Percentiles rank a stretch among this genome's conserved stretches.
Evolutionary conservation across 1,139 yeast genomes (phyloP).

Genomic region (Lodderomyces pseudojiufengensis): DNA sequence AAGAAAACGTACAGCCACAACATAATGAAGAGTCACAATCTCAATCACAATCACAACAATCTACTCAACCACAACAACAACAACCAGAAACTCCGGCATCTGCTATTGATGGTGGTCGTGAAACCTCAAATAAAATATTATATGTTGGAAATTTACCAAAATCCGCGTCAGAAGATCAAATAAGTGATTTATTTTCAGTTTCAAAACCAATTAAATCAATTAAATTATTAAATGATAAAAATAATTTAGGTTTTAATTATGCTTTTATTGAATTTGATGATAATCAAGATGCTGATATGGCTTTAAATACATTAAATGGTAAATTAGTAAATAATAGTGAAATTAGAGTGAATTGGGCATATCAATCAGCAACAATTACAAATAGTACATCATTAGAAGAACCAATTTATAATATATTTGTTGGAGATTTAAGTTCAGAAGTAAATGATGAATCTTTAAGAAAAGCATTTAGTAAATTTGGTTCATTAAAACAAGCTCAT

Average conservation of each 20-base stretch:
- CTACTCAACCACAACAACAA: conserved; percentile 4
- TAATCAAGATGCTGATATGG: conserved; percentile 57
- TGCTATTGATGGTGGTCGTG: conserved; percentile 80
- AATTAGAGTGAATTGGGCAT: conserved; percentile 78
- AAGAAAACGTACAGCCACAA: conserved; percentile 1
- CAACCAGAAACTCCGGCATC: conserved; percentile 46
- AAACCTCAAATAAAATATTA: conserved; percentile 64
- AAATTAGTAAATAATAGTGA: conserved; percentile 47
- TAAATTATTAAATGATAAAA: conserved; percentile 73
- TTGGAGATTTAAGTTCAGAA: conserved; percentile 83
- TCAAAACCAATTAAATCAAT: conserved; percentile 55
- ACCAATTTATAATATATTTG: conserved; percentile 66
- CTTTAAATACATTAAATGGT: conserved; percentile 61
- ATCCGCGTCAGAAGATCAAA: conserved; percentile 57
- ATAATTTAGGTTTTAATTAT: conserved; percentile 69
- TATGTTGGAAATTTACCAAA: conserved; percentile 76
- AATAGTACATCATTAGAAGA: conserved; percentile 41
- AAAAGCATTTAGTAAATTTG: conserved; percentile 56
- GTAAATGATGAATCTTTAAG: conserved; percentile 73
- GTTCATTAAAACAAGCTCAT: conserved; percentile 74
- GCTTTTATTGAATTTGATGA: conserved; percentile 77
- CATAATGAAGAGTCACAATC: conserved; percentile 7
- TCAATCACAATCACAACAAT: conserved; percentile 15
- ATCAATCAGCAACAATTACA: conserved; percentile 55
- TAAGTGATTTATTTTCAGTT: conserved; percentile 59